Base-by-base conservation (phyloP, 2,329 filamentous ascomycete genomes). In the Aspergillus thermomutatus region DNA sequence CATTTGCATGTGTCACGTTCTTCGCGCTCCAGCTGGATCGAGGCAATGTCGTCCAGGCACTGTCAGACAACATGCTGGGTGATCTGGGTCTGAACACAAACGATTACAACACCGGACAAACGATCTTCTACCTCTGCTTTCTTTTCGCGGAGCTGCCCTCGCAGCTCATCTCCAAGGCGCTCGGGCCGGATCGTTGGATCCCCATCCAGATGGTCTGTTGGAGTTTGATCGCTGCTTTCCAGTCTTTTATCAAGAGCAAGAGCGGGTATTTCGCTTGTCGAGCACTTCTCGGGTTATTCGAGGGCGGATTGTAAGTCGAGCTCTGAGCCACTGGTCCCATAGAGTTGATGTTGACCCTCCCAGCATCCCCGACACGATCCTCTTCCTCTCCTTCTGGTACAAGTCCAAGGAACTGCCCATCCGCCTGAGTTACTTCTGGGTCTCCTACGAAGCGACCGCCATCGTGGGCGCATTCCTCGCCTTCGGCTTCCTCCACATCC, bases 341-440 rank as follows among this genome's bases (percentile, higher is more conserved):
- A 31, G 31, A 7, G 5, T 11, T 40, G 4, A 14, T 25, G 14
- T 50, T 67, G 49, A 63, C 46, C 19, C 7, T 9, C 45, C 6
- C 40, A 75, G 72, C 56, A 77, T 77, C 47, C 74, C 75, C 2
- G 75, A 77, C 21, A 76, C 73, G 0, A 75, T 77, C 14, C 65
- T 77, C 0, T 91, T 87, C 71, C 77, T 91, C 4, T 87, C 84
- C 3, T 92, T 92, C 71, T 92, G 88, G 72, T 92, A 91, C 75
- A 91, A 84, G 48, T 84, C 84, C 0, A 80, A 80, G 52, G 89
- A 92, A 68, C 77, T 92, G 0, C 87, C 88, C 0, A 80, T 82
- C 10, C 82, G 89, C 1, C 74, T 92, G 19, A 83, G 84, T 62
- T 84, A 80, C 65, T 91, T 91, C 74, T 92, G 88, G 89, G 84